phyloP scores from a whole-genome alignment of 2,329 filamentous ascomycete species.

The Fusarium ramigenum region DNA sequence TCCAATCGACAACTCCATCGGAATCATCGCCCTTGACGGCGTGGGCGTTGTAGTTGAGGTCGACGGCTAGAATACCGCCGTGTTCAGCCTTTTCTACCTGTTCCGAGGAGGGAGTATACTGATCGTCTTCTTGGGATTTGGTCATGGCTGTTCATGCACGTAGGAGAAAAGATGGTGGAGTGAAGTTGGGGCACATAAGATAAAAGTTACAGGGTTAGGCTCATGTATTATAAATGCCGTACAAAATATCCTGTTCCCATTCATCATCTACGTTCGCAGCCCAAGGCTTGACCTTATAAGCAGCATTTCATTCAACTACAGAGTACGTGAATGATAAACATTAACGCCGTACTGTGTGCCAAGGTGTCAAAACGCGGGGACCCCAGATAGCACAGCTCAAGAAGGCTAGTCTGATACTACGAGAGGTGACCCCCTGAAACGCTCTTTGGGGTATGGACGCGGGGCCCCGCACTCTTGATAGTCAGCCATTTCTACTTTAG shows the following conservation, averaged over 20 bases:
- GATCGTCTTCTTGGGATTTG: background rate
- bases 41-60: background rate
- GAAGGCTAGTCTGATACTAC: background rate
- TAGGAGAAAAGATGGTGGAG: fast-evolving
- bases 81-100: background rate
- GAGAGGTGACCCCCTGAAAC: fast-evolving
- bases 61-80: background rate
- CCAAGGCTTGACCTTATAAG: too few species aligned
- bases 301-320: too few species aligned
- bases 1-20: background rate
- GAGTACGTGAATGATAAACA: background rate
- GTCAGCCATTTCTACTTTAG: background rate
- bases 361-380: background rate
- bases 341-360: background rate
- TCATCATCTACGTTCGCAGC: fast-evolving
- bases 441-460: background rate
- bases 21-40: background rate
- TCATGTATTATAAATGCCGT: background rate
- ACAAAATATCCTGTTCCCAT: too few species aligned
- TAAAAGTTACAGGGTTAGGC: background rate
- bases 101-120: background rate
- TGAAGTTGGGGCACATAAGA: fast-evolving
- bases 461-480: background rate
- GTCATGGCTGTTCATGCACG: background rate
- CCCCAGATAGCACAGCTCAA: background rate